phyloP scores from a whole-genome alignment of 1,139 yeast genomes.

The Suhomyces taliae region DNA sequence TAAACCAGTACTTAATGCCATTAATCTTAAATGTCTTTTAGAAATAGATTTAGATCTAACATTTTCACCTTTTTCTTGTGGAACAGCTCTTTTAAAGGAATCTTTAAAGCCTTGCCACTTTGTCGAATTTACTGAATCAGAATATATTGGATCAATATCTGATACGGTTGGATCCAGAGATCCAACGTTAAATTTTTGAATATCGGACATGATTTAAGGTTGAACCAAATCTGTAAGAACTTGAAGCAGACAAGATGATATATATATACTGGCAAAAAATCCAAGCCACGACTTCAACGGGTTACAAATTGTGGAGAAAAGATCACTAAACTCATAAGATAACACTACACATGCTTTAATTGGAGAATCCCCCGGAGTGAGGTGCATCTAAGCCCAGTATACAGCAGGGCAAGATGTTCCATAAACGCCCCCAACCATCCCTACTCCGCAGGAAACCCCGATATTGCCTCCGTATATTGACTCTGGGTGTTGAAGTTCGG shows the following conservation, averaged over 20 bases:
- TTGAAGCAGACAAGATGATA: not conserved
- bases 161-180: constrained; percentile 7
- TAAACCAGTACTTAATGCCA: constrained; percentile 36
- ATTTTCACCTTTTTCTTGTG: constrained; percentile 10
- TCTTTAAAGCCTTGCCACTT: constrained; percentile 15
- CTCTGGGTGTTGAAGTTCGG: not conserved
- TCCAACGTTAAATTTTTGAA: constrained; percentile 3
- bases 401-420: not conserved
- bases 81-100: constrained; percentile 15
- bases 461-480: not conserved
- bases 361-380: not conserved
- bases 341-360: not conserved
- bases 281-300: not conserved
- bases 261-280: not conserved
- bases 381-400: not conserved
- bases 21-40: constrained; percentile 29
- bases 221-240: not conserved
- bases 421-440: constrained; percentile 2
- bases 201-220: constrained; percentile 1
- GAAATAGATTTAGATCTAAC: constrained; percentile 14
- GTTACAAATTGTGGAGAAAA: not conserved
- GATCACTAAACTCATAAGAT: not conserved
- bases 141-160: constrained; percentile 13
- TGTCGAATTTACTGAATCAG: constrained; percentile 4
- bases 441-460: not conserved